Evolutionary conservation across 106 monocot species (phyloP).

Genomic region (Acanthochlamys bracteata): DNA sequence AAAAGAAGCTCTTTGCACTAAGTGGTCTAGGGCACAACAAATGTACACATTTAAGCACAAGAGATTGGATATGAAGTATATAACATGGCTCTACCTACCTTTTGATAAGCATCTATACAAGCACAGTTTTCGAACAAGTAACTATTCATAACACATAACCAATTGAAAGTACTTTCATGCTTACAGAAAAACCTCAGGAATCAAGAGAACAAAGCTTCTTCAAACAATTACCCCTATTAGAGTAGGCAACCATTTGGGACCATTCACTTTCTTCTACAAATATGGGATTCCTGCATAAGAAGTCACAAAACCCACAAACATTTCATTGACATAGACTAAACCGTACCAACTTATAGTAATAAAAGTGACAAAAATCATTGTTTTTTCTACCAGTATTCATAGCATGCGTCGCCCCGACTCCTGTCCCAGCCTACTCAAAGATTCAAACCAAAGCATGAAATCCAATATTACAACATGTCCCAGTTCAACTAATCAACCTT

Average conservation of each 20-base stretch:
- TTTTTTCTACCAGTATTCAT: conserved; percentile 57
- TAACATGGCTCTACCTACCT: no score
- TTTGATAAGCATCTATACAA: no score
- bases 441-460: neutral
- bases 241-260: conserved; percentile 58
- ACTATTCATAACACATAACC: no score
- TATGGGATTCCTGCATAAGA: conserved; percentile 54
- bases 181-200: neutral
- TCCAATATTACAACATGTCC: neutral
- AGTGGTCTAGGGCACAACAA: no score
- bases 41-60: no score
- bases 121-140: no score
- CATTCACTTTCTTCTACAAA: conserved; percentile 71
- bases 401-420: conserved; percentile 66
- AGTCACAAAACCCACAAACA: neutral
- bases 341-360: neutral
- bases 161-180: no score
- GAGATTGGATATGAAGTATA: no score
- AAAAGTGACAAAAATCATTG: neutral
- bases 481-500: neutral
- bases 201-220: neutral
- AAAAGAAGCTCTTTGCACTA: no score
- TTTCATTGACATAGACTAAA: neutral
- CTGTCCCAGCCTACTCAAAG: conserved; percentile 67
- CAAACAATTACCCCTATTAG: conserved; percentile 45